phyloP scores from a whole-genome alignment of 2,329 filamentous ascomycete species.

The Pyrenophora tritici-repentis region DNA sequence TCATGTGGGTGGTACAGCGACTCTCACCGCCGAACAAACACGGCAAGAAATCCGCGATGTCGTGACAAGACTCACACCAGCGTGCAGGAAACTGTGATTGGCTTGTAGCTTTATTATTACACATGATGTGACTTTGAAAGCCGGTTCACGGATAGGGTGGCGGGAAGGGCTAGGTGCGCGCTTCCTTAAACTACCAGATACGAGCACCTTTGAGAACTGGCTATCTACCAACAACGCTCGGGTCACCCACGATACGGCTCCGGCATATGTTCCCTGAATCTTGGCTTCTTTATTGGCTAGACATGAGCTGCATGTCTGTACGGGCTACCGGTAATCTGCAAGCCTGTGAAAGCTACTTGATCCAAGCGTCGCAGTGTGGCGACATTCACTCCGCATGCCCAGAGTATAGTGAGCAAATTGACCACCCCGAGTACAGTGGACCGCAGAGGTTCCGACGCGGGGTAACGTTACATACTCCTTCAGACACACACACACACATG shows the following conservation, averaged over 20 bases:
- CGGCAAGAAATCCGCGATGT: too few relatives aligned
- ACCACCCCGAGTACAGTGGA: background rate
- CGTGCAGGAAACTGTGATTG: too few relatives aligned
- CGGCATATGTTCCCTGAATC: background rate
- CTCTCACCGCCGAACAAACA: too few relatives aligned
- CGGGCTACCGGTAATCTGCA: background rate
- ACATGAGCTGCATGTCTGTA: background rate
- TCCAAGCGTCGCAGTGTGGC: background rate
- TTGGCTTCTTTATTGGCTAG: background rate
- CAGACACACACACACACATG: background rate
- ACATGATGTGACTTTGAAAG: too few relatives aligned
- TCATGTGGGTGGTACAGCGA: too few relatives aligned
- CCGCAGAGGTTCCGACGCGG: background rate
- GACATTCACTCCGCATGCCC: background rate
- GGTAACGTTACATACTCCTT: background rate
- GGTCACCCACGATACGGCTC: background rate
- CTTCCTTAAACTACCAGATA: background rate
- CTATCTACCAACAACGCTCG: background rate
- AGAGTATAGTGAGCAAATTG: slow-evolving; percentile 1
- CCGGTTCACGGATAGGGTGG: too few relatives aligned
- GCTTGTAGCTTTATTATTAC: too few relatives aligned
- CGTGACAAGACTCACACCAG: too few relatives aligned
- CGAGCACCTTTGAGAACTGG: background rate
- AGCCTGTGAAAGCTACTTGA: too few relatives aligned
- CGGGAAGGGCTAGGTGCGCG: too few relatives aligned